A percentile compares a stretch with the other conserved stretches of the same genome.
Evolutionary conservation across 371 early-diverging fungal species (phyloP).

Genomic region (Basidiobolus heterosporus): DNA sequence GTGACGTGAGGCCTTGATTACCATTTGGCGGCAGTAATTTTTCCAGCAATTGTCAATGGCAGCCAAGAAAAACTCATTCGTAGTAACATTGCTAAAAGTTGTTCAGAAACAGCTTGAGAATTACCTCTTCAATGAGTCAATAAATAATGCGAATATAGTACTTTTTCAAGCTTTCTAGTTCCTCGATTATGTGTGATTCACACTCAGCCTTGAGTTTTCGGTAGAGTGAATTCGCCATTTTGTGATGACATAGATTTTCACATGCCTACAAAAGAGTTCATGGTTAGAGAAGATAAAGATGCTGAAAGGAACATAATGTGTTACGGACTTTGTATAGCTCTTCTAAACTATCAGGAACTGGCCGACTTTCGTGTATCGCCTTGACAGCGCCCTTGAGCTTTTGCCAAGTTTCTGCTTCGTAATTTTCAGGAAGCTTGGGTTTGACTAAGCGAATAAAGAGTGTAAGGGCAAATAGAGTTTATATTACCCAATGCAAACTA

Average conservation of each 20-base stretch:
- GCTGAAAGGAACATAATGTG: slow-evolving; percentile 1
- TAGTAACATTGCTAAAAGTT: slow-evolving; percentile 6
- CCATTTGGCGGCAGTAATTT: slow-evolving; percentile 46
- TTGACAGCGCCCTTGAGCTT: slow-evolving; percentile 48
- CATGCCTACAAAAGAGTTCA: slow-evolving; percentile 24
- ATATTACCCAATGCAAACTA: no score
- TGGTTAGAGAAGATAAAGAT: neutral
- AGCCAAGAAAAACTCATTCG: slow-evolving; percentile 22
- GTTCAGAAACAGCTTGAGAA: slow-evolving; percentile 1
- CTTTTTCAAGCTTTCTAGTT: slow-evolving; percentile 14
- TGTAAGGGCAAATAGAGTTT: neutral
- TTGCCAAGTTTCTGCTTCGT: slow-evolving; percentile 43
- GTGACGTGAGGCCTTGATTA: slow-evolving; percentile 2
- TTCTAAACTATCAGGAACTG: slow-evolving; percentile 53
- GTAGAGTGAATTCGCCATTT: slow-evolving; percentile 46
- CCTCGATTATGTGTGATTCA: slow-evolving; percentile 22
- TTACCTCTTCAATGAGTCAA: no score
- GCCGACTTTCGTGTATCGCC: slow-evolving; percentile 46
- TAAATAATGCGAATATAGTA: no score
- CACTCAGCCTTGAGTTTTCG: slow-evolving; percentile 32
- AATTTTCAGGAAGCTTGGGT: slow-evolving; percentile 51
- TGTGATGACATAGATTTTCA: slow-evolving; percentile 63
- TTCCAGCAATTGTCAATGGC: slow-evolving; percentile 40
- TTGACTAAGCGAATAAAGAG: slow-evolving; percentile 14
- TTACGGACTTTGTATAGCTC: slow-evolving; percentile 55